Evolutionary conservation across 495 filamentous ascomycete species (phyloP).

Genomic region (Tuber magnatum): DNA sequence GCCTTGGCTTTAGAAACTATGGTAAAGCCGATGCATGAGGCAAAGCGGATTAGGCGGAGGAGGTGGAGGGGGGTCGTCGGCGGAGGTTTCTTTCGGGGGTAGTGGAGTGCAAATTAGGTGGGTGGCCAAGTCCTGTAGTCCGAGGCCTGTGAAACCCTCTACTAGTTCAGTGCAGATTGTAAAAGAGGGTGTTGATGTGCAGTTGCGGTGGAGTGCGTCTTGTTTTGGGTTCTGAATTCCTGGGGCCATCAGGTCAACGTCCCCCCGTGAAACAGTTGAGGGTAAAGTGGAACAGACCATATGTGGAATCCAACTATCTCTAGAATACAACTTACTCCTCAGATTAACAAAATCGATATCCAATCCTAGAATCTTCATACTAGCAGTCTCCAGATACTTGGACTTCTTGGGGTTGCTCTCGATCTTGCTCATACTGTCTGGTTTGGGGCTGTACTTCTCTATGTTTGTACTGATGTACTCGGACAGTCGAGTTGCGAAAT

Average conservation of each 20-base stretch:
- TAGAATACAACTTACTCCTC: slow-evolving; percentile 78
- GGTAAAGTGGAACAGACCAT: slow-evolving; percentile 47
- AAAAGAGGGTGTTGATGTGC: slow-evolving; percentile 93
- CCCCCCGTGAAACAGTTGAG: not conserved
- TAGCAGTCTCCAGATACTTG: slow-evolving; percentile 92
- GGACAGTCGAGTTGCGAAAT: slow-evolving; percentile 62
- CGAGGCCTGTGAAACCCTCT: slow-evolving; percentile 74
- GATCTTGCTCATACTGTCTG: slow-evolving; percentile 59
- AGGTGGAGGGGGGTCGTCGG: slow-evolving; percentile 87
- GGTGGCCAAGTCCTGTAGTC: slow-evolving; percentile 64
- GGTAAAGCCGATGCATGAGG: slow-evolving; percentile 68
- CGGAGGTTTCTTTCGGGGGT: slow-evolving; percentile 84
- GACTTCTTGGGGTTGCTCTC: slow-evolving; percentile 91
- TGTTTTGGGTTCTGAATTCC: slow-evolving; percentile 84
- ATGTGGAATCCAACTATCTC: slow-evolving; percentile 77
- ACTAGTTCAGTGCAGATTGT: slow-evolving; percentile 72
- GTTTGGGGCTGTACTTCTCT: slow-evolving; percentile 42
- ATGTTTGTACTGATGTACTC: slow-evolving; percentile 51
- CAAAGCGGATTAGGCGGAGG: slow-evolving; percentile 82
- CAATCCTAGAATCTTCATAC: slow-evolving; percentile 73
- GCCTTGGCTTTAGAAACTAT: slow-evolving; percentile 61
- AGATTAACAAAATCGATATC: slow-evolving; percentile 94
- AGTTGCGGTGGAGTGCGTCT: slow-evolving; percentile 83
- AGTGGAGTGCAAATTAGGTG: slow-evolving; percentile 76
- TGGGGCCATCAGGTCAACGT: slow-evolving; percentile 4